A percentile compares a stretch with the other conserved stretches of the same genome.
phyloP scores from a whole-genome alignment of 2,329 filamentous ascomycete species.

The Fusarium drepaniforme region DNA sequence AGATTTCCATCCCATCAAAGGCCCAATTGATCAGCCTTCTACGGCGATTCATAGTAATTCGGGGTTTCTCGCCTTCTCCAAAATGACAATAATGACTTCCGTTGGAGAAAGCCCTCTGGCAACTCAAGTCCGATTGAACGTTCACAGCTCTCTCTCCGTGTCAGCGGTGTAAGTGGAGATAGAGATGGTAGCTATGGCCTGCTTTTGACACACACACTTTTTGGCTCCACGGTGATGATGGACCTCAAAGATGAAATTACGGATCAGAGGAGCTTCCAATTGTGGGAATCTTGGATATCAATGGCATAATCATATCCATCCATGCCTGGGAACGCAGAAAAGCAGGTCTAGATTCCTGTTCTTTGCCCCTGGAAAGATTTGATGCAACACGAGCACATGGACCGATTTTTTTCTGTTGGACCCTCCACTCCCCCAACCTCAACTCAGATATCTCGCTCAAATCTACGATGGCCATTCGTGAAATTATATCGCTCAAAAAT shows the following conservation, averaged over 20 bases:
- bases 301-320: slow-evolving; percentile 3
- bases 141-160: not conserved
- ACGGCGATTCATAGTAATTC: not conserved
- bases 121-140: not conserved
- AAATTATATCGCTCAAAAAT: slow-evolving; percentile 21
- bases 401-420: slow-evolving; percentile 8
- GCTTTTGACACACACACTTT: slow-evolving; percentile 14
- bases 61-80: not conserved
- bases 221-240: slow-evolving; percentile 11
- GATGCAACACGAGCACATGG: slow-evolving; percentile 21
- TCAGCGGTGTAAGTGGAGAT: slow-evolving; percentile 16
- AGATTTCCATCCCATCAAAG: not conserved
- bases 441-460: not conserved
- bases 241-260: slow-evolving; percentile 8
- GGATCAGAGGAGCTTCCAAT: slow-evolving; percentile 12
- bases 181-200: not conserved
- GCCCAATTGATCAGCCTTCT: not conserved
- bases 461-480: slow-evolving; percentile 9
- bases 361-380: not conserved
- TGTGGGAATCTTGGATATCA: slow-evolving; percentile 15
- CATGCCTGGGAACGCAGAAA: slow-evolving; percentile 2
- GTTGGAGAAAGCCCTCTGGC: slow-evolving; percentile 7
- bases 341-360: slow-evolving; percentile 1
- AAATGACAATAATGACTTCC: not conserved
- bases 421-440: slow-evolving; percentile 1